Percentiles rank a stretch among this genome's conserved stretches.
phyloP scores from a whole-genome alignment of 2,329 filamentous ascomycete species.

The Ophiostoma piceae region DNA sequence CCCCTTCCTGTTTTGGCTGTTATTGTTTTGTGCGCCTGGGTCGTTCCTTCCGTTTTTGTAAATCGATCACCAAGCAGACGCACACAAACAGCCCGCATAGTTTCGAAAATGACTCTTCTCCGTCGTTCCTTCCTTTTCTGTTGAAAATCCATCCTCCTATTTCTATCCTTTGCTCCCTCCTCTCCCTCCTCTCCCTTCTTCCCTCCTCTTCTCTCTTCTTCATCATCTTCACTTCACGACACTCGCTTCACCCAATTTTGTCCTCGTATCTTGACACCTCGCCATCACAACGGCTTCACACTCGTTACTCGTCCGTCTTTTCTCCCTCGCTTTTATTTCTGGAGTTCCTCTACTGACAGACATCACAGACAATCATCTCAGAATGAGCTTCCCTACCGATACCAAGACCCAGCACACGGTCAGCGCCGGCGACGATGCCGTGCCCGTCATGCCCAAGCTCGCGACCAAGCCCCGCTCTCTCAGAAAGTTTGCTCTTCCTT shows the following conservation, averaged over 20 bases:
- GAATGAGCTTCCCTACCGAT: slow-evolving; percentile 19
- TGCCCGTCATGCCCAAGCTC: neutral
- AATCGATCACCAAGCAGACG: slow-evolving; percentile 13
- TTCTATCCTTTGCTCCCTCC: neutral
- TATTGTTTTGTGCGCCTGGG: slow-evolving; percentile 18
- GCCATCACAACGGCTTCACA: slow-evolving; percentile 10
- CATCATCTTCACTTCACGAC: neutral
- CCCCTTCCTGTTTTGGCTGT: slow-evolving; percentile 25
- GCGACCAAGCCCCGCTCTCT: neutral
- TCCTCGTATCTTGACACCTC: neutral
- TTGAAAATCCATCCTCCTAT: neutral
- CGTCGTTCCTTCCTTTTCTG: neutral
- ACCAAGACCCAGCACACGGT: slow-evolving; percentile 17
- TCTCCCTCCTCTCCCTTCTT: neutral
- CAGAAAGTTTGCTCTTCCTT: neutral
- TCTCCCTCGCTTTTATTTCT: neutral
- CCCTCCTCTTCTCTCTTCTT: slow-evolving; percentile 6
- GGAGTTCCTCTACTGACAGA: neutral
- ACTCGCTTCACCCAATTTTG: neutral
- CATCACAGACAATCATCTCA: neutral
- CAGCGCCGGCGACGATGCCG: slow-evolving; percentile 1
- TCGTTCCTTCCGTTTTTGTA: slow-evolving; percentile 22
- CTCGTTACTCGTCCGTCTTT: neutral
- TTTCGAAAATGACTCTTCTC: too few species aligned
- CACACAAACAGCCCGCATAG: neutral